These are phyloP conservation scores for Ophiostoma sp. DNA, from an alignment of 2,329 filamentous ascomycete genomes.

Conservation along the genomic window DNA sequence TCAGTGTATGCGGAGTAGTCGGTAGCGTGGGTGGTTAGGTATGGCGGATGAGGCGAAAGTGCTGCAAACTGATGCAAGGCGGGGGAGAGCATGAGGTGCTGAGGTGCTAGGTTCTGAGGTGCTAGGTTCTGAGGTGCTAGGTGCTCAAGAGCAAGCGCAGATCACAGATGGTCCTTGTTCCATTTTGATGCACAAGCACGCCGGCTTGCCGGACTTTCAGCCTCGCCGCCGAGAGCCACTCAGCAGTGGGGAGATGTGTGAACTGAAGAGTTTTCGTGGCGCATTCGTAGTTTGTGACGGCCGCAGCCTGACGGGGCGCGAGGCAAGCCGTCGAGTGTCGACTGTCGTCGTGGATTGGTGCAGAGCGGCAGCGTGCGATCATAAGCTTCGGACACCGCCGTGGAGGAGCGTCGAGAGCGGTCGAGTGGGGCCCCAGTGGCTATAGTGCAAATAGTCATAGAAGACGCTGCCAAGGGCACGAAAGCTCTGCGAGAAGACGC, in stretches of 20 bases:
- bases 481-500: not conserved
- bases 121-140: no score
- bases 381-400: slow-evolving; percentile 9
- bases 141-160: no score
- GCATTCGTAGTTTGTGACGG: not conserved
- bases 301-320: not conserved
- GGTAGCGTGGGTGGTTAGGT: no score
- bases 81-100: no score
- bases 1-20: no score
- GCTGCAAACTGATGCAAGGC: no score
- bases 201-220: not conserved
- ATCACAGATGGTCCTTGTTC: no score
- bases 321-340: not conserved
- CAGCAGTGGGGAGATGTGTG: not conserved
- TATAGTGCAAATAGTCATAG: not conserved
- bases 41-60: no score
- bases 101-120: no score
- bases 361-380: not conserved
- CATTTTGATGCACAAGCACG: no score
- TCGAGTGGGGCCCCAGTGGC: slow-evolving; percentile 1
- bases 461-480: not conserved
- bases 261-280: not conserved
- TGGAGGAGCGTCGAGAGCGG: not conserved
- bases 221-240: not conserved
- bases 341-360: not conserved